phyloP scores from a whole-genome alignment of 2,329 filamentous ascomycete genomes.

The Trichocomaceae sp. region DNA sequence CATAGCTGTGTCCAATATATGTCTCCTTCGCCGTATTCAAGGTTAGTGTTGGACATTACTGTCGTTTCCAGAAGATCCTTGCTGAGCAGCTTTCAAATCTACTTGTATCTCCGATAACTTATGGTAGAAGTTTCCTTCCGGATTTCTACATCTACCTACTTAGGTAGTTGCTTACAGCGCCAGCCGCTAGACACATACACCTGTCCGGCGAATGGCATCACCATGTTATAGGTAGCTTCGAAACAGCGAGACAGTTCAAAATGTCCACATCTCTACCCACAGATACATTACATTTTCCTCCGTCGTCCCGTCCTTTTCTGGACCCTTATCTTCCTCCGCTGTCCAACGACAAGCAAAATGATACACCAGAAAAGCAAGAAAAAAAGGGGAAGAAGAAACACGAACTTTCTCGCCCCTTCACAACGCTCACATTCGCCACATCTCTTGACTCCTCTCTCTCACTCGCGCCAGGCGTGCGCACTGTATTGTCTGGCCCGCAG shows the following conservation, averaged over 20 bases:
- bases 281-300: constrained; percentile 8
- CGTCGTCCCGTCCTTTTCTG: constrained; percentile 3
- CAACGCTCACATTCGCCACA: constrained; percentile 48
- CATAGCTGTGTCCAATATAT: too few relatives aligned
- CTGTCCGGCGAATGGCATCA: not conserved
- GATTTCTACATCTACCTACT: too few relatives aligned
- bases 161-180: too few relatives aligned
- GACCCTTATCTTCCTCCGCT: constrained; percentile 9
- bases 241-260: not conserved
- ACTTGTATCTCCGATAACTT: too few relatives aligned
- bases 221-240: not conserved
- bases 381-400: not conserved
- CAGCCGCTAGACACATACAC: not conserved
- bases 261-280: not conserved
- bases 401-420: constrained; percentile 8
- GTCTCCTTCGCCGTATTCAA: too few relatives aligned
- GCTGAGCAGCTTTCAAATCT: too few relatives aligned
- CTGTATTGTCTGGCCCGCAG: constrained; percentile 70
- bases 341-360: not conserved
- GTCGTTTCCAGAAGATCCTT: too few relatives aligned
- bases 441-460: constrained; percentile 80
- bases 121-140: too few relatives aligned
- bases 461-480: constrained; percentile 71
- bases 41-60: too few relatives aligned
- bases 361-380: not conserved